These are phyloP conservation scores for Haematococcus sp. DNA, from an alignment of 139 green algal genomes.

Conservation along the genomic window DNA sequence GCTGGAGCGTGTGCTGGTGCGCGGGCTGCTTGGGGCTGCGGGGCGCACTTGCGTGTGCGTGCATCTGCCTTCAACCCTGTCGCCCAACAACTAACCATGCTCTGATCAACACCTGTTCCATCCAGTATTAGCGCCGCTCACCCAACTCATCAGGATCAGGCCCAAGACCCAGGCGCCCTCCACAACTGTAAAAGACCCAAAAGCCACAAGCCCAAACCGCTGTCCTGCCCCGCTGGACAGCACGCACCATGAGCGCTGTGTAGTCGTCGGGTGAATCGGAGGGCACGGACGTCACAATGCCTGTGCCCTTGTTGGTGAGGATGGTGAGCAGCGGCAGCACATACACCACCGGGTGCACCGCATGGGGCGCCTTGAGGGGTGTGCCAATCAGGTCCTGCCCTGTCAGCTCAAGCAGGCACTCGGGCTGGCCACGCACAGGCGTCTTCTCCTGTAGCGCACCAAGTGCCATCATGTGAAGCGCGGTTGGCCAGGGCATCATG, in stretches of 20 bases:
- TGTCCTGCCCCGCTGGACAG: not conserved
- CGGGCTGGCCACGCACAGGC: conserved; percentile 26
- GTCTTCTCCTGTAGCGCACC: conserved; percentile 14
- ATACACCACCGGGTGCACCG: conserved; percentile 78
- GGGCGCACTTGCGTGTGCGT: too few species aligned
- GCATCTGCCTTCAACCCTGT: too few species aligned
- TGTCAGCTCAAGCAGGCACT: conserved; percentile 78
- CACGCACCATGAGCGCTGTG: conserved; percentile 66
- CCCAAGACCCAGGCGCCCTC: too few species aligned
- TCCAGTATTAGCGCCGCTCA: not conserved
- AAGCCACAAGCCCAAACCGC: not conserved
- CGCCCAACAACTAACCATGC: too few species aligned
- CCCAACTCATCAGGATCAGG: not conserved
- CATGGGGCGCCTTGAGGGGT: conserved; percentile 72
- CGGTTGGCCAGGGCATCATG: too few species aligned
- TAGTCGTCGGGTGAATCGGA: conserved; percentile 97
- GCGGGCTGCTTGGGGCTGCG: too few species aligned
- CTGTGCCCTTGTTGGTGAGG: conserved; percentile 96
- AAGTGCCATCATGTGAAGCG: too few species aligned
- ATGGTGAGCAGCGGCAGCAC: conserved; percentile 97
- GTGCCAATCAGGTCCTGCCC: conserved; percentile 92
- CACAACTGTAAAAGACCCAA: not conserved
- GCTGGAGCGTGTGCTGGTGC: too few species aligned
- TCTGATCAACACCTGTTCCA: too few species aligned
- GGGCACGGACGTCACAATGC: conserved; percentile 95